Conservation (phyloP, 345 rosid species). For the Populus tremula region DNA sequence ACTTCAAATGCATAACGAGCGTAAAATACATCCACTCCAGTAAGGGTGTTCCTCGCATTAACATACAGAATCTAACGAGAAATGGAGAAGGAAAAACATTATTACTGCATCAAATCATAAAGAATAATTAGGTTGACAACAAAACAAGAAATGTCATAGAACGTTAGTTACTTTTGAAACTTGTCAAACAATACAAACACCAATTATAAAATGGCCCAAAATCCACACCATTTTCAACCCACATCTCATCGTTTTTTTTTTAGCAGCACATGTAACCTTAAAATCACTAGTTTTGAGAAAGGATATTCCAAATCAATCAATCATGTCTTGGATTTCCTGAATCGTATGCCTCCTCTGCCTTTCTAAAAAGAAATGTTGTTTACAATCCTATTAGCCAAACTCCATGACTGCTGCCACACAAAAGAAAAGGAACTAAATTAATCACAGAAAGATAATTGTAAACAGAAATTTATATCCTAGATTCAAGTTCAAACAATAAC, state of each 20-base stretch:
- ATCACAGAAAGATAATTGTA: neutral
- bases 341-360: neutral
- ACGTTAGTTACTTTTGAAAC: neutral
- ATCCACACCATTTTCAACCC: neutral
- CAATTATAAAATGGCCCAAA: neutral
- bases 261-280: neutral
- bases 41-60: neutral
- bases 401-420: neutral
- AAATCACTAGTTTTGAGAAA: neutral
- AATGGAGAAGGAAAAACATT: neutral
- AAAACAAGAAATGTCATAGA: neutral
- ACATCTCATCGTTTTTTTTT: neutral
- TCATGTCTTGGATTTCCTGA: slow-evolving; percentile 1
- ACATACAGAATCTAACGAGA: neutral
- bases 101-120: neutral
- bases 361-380: neutral
- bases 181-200: neutral
- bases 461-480: neutral
- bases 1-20: neutral
- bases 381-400: neutral
- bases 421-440: neutral
- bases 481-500: neutral
- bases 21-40: neutral
- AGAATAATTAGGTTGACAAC: neutral
- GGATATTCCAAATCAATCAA: neutral